Base-by-base conservation (phyloP, 208 protist genomes). In the Crithidia bombi region DNA sequence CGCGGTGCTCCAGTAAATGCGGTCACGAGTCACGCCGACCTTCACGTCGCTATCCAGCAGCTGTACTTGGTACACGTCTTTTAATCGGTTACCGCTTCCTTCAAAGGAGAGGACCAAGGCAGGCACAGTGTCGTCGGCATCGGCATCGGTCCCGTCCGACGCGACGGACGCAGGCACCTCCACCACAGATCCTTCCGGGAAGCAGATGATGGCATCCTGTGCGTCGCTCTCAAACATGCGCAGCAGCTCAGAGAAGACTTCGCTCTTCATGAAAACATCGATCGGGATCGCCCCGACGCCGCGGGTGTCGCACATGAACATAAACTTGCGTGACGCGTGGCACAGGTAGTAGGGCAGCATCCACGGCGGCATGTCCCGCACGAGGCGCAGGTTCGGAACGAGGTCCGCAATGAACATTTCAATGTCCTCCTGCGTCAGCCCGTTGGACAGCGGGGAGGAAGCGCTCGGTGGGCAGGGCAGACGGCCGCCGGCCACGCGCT, bases 291-390 rank as follows among this genome's bases (percentile, higher is more conserved):
- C 77, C 2, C 92, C 92, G 2, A 85, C 81, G 26, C 82, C 76
- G 11, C 76, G 76, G 1, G 86, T 86, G 72, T 98, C 94, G 63
- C 92, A 94, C 86, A 97, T 96, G 69, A 98, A 98, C 79, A 97
- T 90, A 66, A 98, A 96, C 75, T 98, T 97, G 25, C 91, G 80
- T 3, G 89, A 93, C 6, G 90, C 93, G 52, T 96, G 88, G 67
- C 91, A 98, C 33, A 92, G 77, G 62, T 97, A 98, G 78, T 95
- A 92, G n/a, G 85, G 83, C 26, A 85, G 66, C 83, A 98, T 90
- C 84, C 87, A 95, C 43, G 86, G 86, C 26, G 86, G 81, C 70
- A 96, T 85, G 71, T 95, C 89, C 11, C 89, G 73, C 41, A 95
- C 87, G 11, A 94, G 76, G 5, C 87, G 84, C 39, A 97, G 76